phyloP scores from a whole-genome alignment of 257 asterid genomes.

The Solanum corneliomulleri region DNA sequence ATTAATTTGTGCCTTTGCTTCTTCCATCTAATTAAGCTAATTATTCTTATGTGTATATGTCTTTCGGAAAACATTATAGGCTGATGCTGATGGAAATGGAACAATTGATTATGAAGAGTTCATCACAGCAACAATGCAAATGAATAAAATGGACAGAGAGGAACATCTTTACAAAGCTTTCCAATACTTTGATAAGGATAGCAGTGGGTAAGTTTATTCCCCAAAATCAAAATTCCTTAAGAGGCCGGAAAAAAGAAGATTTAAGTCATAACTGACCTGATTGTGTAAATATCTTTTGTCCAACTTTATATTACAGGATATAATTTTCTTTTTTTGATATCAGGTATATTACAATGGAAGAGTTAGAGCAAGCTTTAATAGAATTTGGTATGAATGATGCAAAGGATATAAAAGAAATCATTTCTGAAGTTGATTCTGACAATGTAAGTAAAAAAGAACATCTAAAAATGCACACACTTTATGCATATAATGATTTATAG shows the following conservation, averaged over 20 bases:
- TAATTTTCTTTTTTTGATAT: background rate
- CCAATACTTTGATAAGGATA: constrained; percentile 51
- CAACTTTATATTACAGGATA: background rate
- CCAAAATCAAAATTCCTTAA: background rate
- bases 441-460: constrained; percentile 22
- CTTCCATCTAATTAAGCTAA: background rate
- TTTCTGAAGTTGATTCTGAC: constrained; percentile 55
- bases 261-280: background rate
- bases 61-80: constrained; percentile 6
- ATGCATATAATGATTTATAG: background rate
- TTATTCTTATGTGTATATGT: background rate
- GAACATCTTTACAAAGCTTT: constrained; percentile 61
- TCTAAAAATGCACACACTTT: background rate
- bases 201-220: constrained; percentile 29
- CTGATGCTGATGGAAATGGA: constrained; percentile 58
- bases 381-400: constrained; percentile 54
- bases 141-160: constrained; percentile 56
- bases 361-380: constrained; percentile 61
- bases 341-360: constrained; percentile 62
- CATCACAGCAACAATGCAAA: constrained; percentile 61
- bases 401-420: constrained; percentile 46
- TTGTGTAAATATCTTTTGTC: background rate
- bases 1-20: background rate
- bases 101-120: constrained; percentile 57
- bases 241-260: background rate